A percentile compares a stretch with the other conserved stretches of the same genome.
phyloP scores from a whole-genome alignment of 169 alveolate species.

The Plasmodium knowlesi region DNA sequence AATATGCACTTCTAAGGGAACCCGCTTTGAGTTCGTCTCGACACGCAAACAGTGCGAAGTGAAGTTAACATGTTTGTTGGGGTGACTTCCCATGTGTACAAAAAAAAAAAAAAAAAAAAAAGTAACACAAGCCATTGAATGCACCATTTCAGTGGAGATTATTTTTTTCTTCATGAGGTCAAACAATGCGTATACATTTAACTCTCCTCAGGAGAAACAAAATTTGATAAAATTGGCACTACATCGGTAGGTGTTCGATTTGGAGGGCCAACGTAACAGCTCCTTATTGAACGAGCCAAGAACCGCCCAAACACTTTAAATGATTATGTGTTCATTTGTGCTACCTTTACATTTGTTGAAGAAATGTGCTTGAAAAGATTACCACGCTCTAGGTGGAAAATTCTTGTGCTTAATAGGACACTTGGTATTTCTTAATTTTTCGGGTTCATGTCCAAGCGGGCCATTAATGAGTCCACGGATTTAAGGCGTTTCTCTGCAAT shows the following conservation, averaged over 20 bases:
- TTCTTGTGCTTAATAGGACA: neutral
- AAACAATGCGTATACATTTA: neutral
- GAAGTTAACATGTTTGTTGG: neutral
- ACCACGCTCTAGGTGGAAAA: neutral
- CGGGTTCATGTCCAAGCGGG: constrained; percentile 3
- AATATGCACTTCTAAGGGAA: neutral
- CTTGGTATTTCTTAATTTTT: neutral
- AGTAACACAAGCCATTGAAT: neutral
- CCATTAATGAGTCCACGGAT: constrained; percentile 6
- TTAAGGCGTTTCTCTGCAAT: neutral
- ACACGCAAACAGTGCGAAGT: neutral
- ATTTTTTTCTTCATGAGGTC: neutral
- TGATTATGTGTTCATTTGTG: neutral
- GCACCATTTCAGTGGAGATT: neutral
- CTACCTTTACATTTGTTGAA: neutral
- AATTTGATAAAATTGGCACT: neutral
- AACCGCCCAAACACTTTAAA: neutral
- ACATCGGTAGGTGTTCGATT: neutral
- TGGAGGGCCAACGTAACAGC: neutral
- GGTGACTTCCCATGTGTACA: neutral
- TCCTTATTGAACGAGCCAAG: neutral
- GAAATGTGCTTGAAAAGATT: neutral
- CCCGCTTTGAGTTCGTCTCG: neutral
- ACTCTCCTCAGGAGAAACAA: neutral
- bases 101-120: too few relatives aligned